Percentiles rank a stretch among this genome's conserved stretches.
Evolutionary conservation across 805 yeast genomes (phyloP).

Genomic region (Groenewaldozyma salmanticensis): DNA sequence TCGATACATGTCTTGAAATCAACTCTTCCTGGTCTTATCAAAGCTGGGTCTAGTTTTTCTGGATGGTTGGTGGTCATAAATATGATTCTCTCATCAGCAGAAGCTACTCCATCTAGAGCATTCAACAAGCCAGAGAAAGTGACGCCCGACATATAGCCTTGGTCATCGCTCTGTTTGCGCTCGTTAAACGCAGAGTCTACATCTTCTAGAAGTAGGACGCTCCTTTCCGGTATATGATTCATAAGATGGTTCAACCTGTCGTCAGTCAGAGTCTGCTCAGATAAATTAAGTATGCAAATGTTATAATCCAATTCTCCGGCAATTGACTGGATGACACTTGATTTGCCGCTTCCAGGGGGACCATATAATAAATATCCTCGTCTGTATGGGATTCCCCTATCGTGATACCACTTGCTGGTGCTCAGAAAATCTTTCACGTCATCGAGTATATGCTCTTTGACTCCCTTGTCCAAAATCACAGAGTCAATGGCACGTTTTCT

Average conservation of each 20-base stretch:
- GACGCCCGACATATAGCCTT: constrained; percentile 78
- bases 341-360: constrained; percentile 97
- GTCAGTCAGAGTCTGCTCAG: constrained; percentile 88
- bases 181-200: constrained; percentile 91
- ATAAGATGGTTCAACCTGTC: constrained; percentile 89
- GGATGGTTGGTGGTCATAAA: constrained; percentile 99
- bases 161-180: constrained; percentile 64
- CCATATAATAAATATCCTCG: constrained; percentile 91
- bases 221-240: constrained; percentile 91
- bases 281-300: constrained; percentile 82
- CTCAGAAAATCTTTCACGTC: constrained; percentile 76
- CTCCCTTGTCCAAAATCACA: constrained; percentile 72
- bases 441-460: constrained; percentile 50
- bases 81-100: constrained; percentile 92
- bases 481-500: constrained; percentile 76
- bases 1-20: constrained; percentile 76
- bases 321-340: constrained; percentile 89
- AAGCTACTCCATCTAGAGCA: constrained; percentile 94
- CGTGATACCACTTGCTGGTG: constrained; percentile 85
- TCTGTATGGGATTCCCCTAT: constrained; percentile 95
- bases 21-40: constrained; percentile 89
- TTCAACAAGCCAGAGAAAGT: constrained; percentile 91
- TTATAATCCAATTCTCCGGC: constrained; percentile 96
- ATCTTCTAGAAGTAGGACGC: constrained; percentile 79
- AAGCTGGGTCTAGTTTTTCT: constrained; percentile 84